phyloP scores from a whole-genome alignment of 2,329 filamentous ascomycete species.

The Emergomyces orientalis region DNA sequence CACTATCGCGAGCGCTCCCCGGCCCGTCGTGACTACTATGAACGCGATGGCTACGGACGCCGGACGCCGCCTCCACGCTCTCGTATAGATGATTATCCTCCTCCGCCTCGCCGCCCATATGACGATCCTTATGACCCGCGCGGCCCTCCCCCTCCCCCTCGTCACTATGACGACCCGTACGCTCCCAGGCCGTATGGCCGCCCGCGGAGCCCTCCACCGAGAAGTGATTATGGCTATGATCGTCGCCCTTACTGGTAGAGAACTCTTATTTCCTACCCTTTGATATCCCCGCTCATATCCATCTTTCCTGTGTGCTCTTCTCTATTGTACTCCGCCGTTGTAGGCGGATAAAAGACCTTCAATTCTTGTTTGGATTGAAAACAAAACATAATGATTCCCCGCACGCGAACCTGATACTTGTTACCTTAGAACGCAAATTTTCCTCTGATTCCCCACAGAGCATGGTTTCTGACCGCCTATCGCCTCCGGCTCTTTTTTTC shows the following conservation, averaged over 20 bases:
- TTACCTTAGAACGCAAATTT: conserved; percentile 9
- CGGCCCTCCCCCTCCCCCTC: conserved; percentile 44
- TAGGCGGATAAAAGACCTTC: not conserved
- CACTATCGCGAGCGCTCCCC: conserved; percentile 80
- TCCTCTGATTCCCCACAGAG: not conserved
- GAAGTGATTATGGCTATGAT: conserved; percentile 36
- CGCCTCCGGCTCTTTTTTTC: not conserved
- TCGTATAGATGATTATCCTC: conserved; percentile 60
- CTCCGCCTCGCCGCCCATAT: conserved; percentile 47
- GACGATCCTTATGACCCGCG: conserved; percentile 52
- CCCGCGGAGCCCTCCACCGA: conserved; percentile 32
- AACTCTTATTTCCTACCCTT: conserved; percentile 13
- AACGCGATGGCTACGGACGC: conserved; percentile 65
- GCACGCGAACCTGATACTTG: conserved; percentile 13
- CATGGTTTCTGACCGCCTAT: not conserved
- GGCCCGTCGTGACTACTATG: conserved; percentile 76
- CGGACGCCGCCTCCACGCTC: conserved; percentile 63
- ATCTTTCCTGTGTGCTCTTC: conserved; percentile 4
- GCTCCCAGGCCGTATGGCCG: conserved; percentile 45
- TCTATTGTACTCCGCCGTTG: not conserved
- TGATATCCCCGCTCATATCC: conserved; percentile 6
- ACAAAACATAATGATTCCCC: conserved; percentile 7
- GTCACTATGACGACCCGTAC: conserved; percentile 52
- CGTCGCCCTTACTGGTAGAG: conserved; percentile 39
- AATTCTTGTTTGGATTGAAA: conserved; percentile 7